Conservation (phyloP, 352 stramenopile genomes). For the Phytophthora cajani region DNA sequence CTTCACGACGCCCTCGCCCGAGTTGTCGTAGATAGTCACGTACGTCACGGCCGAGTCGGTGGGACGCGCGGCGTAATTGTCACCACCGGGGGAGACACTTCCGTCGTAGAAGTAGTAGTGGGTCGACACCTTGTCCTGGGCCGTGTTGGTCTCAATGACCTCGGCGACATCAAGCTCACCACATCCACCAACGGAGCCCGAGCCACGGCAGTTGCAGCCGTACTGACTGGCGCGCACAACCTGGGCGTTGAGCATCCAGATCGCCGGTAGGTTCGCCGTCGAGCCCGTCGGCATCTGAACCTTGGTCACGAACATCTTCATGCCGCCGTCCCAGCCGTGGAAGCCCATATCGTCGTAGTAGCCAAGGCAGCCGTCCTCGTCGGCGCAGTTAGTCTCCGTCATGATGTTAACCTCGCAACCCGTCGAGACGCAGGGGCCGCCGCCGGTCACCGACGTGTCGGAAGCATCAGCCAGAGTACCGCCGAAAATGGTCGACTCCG, state of each 20-base stretch:
- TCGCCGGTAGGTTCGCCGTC: conserved; percentile 65
- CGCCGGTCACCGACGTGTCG: conserved; percentile 43
- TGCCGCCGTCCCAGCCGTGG: conserved; percentile 74
- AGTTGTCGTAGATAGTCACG: conserved; percentile 65
- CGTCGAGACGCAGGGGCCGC: conserved; percentile 61
- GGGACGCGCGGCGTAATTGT: conserved; percentile 54
- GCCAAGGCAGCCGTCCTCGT: conserved; percentile 57
- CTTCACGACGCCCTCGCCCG: conserved; percentile 48
- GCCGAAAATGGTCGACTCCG: conserved; percentile 47
- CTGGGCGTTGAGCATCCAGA: conserved; percentile 85
- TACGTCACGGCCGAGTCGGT: conserved; percentile 48
- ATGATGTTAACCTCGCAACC: conserved; percentile 85
- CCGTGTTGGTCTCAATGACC: conserved; percentile 73
- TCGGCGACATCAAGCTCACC: conserved; percentile 79
- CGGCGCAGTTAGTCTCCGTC: conserved; percentile 56
- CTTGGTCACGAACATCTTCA: conserved; percentile 85
- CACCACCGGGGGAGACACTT: conserved; percentile 45
- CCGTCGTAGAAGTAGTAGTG: conserved; percentile 85
- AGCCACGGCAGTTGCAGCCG: conserved; percentile 77
- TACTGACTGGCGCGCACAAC: conserved; percentile 76
- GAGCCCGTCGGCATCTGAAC: conserved; percentile 61
- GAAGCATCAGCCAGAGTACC: conserved; percentile 61
- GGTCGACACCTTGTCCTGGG: conserved; percentile 61
- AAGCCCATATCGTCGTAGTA: conserved; percentile 75
- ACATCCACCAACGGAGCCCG: conserved; percentile 58